Evolutionary conservation across 2,329 filamentous ascomycete genomes (phyloP).

Genomic region (Colletotrichum sp.): DNA sequence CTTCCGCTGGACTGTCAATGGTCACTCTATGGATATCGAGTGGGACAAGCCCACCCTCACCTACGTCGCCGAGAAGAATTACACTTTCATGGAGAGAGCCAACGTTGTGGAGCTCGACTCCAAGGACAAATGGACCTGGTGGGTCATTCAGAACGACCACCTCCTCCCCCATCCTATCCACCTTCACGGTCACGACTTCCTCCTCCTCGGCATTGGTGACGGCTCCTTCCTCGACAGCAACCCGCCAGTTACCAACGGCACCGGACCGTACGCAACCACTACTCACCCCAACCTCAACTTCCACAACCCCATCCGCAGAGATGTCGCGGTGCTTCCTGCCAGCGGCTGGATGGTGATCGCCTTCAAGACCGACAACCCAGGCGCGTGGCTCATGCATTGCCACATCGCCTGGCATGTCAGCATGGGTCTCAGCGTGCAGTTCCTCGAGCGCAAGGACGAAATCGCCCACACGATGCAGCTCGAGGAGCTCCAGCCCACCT

Average conservation of each 20-base stretch:
- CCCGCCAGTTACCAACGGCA: not conserved
- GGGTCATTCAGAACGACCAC: conserved; percentile 33
- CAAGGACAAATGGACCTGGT: conserved; percentile 32
- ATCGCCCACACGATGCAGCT: conserved; percentile 18
- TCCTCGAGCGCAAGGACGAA: conserved; percentile 42
- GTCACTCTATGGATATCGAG: conserved; percentile 35
- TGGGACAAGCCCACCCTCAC: conserved; percentile 45
- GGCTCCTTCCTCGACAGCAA: conserved; percentile 21
- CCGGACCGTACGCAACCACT: not conserved
- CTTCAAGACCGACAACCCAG: conserved; percentile 55
- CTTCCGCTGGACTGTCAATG: conserved; percentile 35
- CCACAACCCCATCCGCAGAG: conserved; percentile 49
- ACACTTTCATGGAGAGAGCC: conserved; percentile 19
- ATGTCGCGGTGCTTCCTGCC: conserved; percentile 47
- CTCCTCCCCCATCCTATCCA: conserved; percentile 49
- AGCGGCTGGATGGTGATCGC: conserved; percentile 51
- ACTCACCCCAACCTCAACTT: conserved; percentile 33
- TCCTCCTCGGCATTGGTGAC: conserved; percentile 29
- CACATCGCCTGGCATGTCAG: conserved; percentile 55
- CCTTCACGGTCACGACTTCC: conserved; percentile 50
- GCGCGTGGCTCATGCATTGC: conserved; percentile 51
- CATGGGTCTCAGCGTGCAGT: conserved; percentile 55
- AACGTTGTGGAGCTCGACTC: conserved; percentile 24
- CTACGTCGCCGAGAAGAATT: conserved; percentile 24
- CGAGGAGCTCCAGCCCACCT: conserved; percentile 17